Evolutionary conservation across 441 rosid genomes (phyloP), one percentile per base, ranked within the genome.

Genomic region (Erodium texanum): DNA sequence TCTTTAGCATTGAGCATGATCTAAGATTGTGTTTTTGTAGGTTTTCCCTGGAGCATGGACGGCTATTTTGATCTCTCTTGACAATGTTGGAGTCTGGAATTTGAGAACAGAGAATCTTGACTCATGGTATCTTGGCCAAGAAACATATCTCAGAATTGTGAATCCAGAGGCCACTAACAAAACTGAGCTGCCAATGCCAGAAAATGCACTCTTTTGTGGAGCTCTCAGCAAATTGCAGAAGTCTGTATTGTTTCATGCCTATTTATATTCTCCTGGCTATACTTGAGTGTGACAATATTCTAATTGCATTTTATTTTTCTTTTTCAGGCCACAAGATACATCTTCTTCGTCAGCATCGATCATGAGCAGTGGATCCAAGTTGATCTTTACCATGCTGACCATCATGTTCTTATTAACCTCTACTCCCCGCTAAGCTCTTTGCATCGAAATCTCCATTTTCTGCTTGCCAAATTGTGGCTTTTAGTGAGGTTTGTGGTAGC

Each of bases 51-150:
- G 70, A 56, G 85, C 92, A 11, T 87, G 92, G 89, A 87, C 92
- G 9, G 88, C 89, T 0, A 72, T 87, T 1, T 87, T 85, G 68
- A 74, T 87, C 29, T 74, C 83, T 16, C 75, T 87, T 18, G 92
- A 85, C 70, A 87, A 85, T 68, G 87, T 84, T 24, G 92, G 92
- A 59, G 84, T 87, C 83, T 87, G 92, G 92, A 87, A 87, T 73
- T 43, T 87, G 71, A 82, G 92, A 45, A 78, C 79, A 5, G 83
- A 87, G 73, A 77, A 68, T 7, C 85, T 89, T 89, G 86, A 85
- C 0, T 75, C 89, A 63, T 89, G 83, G 61, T 87, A 87, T 72
- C 81, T 87, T 4, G 92, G 89, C 15, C 89, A 85, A 70, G 89
- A 85, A 14, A 82, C 85, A 54, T 85, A 87, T 54, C 54, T 87